Conservation (phyloP, 2,329 filamentous ascomycete species). For the Dactylonectria estremocensis region DNA sequence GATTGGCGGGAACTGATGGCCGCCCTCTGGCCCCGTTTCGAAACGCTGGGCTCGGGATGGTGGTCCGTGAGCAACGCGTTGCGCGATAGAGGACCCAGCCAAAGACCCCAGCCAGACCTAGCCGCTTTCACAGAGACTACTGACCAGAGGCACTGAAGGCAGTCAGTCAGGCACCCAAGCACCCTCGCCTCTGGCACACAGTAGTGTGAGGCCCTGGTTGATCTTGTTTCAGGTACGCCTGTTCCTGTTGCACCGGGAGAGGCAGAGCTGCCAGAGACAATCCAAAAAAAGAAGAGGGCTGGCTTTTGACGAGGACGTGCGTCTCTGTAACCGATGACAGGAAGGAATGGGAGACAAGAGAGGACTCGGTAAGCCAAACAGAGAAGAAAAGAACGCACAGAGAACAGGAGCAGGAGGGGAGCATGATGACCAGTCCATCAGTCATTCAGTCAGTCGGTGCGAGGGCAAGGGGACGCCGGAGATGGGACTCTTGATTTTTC, state of each 20-base stretch:
- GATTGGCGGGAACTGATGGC: constrained; percentile 44
- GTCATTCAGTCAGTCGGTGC: constrained; percentile 17
- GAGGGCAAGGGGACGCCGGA: constrained; percentile 9
- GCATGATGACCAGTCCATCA: constrained; percentile 10
- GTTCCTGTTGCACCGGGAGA: constrained; percentile 30
- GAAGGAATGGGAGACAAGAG: constrained; percentile 22
- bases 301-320: constrained; percentile 2
- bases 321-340: constrained; percentile 15
- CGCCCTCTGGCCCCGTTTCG: constrained; percentile 39
- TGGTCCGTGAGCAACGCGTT: constrained; percentile 4
- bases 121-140: constrained; percentile 13
- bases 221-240: constrained; percentile 34
- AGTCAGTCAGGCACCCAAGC: not conserved
- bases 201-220: constrained; percentile 23
- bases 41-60: constrained; percentile 43
- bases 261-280: constrained; percentile 18
- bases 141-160: not conserved
- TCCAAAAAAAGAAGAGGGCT: constrained; percentile 22
- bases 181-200: not conserved
- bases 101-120: not conserved
- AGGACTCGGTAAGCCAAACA: constrained; percentile 6
- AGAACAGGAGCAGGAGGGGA: not conserved
- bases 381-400: constrained; percentile 20
- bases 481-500: not conserved
- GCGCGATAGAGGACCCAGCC: not conserved